Evolutionary conservation across 805 yeast genomes (phyloP), one percentile per base, ranked within the genome.

Genomic region (Metschnikowia orientalis): DNA sequence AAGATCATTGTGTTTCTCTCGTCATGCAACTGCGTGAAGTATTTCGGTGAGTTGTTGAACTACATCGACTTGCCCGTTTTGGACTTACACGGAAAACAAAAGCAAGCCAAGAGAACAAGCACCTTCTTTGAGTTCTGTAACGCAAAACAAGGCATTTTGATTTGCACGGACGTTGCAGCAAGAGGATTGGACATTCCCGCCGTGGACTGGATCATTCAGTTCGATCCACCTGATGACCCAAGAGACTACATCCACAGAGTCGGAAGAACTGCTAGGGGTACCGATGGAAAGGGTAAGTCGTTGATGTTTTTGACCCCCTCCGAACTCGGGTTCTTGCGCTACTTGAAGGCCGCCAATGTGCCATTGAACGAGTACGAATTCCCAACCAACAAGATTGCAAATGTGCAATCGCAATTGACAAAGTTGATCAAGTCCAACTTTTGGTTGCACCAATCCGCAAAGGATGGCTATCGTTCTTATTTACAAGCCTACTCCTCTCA

Each of bases 211-310:
- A 92, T 92, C 54, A 83, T 92, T 45, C 98, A 92, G 69, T 92
- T 87, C 55, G 99, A 92, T 61, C 98, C 98, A 35, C 98, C 98
- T 59, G 98, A 92, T 81, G 98, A 92, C 66, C 98, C 98, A 63
- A 80, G 97, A 67, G 97, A 92, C 64, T 92, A 92, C 60, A 92
- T 92, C 48, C 99, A 92, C 67, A 79, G 99, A 63, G 98, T 92
- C 22, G 99, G 99, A 47, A 81, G 99, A 71, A 92, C 99, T 17
- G 99, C 98, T 22, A 81, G 98, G 70, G 95, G 95, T 45, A 65
- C 81, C 14, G 56, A 75, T 30, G 97, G 95, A 37, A 81, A 80
- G 56, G 99, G 99, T 51, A 85, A 81, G 62, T 86, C 95, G 7
- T 69, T 92, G 42, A 89, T 92, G 97, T 92, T 92, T 61, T 71